A percentile compares a stretch with the other conserved stretches of the same genome.
These are phyloP conservation scores for Avicennia marina DNA, from an alignment of 257 asterid genomes.

Conservation along the genomic window DNA sequence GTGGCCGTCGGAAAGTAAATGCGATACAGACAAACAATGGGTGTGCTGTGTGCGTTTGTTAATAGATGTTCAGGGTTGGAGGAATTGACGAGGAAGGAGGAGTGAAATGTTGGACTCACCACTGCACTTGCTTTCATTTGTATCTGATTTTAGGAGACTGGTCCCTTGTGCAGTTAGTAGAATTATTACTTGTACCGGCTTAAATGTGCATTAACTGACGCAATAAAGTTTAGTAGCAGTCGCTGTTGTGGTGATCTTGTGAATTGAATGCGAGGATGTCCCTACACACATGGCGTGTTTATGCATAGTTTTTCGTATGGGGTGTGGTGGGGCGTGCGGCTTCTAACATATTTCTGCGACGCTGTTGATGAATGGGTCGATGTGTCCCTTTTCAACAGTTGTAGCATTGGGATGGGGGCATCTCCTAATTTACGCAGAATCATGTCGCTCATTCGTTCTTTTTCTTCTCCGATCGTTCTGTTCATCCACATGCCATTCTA, in stretches of 20 bases:
- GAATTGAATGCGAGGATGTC: slow-evolving; percentile 24
- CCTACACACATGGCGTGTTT: too few relatives aligned
- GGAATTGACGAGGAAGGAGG: slow-evolving; percentile 37
- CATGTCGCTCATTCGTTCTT: background rate
- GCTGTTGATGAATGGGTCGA: too few relatives aligned
- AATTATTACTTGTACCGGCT: background rate
- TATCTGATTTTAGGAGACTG: background rate
- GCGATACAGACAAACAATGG: background rate
- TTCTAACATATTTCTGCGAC: too few relatives aligned
- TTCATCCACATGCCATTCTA: slow-evolving; percentile 15
- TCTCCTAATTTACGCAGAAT: slow-evolving; percentile 1
- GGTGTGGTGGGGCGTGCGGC: too few relatives aligned
- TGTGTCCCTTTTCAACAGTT: background rate
- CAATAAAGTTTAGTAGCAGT: slow-evolving; percentile 24
- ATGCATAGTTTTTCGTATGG: too few relatives aligned
- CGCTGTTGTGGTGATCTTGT: slow-evolving; percentile 36
- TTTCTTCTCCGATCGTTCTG: background rate
- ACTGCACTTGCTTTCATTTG: background rate
- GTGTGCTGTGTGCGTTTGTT: slow-evolving; percentile 1
- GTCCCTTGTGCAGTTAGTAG: slow-evolving; percentile 15
- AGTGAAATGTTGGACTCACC: too few relatives aligned
- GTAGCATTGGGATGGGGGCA: background rate
- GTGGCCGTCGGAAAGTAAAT: background rate
- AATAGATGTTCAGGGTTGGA: slow-evolving; percentile 47
- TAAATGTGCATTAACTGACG: slow-evolving; percentile 27